Evolutionary conservation across 192 early-diverging fungal genomes (phyloP).

Genomic region (Pilaira anomala): DNA sequence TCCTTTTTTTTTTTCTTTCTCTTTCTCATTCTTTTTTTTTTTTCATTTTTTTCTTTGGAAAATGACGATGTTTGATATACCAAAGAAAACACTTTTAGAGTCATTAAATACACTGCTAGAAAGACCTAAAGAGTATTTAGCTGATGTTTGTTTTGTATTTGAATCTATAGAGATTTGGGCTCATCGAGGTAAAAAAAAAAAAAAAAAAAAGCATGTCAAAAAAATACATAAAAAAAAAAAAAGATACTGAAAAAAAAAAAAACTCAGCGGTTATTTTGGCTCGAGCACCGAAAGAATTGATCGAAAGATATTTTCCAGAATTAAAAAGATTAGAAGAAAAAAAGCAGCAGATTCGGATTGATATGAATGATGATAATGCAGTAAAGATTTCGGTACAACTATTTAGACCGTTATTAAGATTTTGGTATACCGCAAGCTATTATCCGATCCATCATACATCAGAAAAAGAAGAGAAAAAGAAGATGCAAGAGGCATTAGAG

Average conservation of each 20-base stretch:
- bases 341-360: background rate
- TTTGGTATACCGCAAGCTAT: slow-evolving; percentile 31
- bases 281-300: slow-evolving; percentile 5
- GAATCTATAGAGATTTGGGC: slow-evolving; percentile 18
- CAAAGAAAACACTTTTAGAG: slow-evolving; percentile 14
- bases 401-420: slow-evolving; percentile 11
- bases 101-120: slow-evolving; percentile 23
- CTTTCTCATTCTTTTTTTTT: too few species aligned
- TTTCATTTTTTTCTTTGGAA: too few species aligned
- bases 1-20: too few species aligned
- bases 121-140: slow-evolving; percentile 23
- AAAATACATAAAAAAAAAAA: too few species aligned
- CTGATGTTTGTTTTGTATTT: slow-evolving; percentile 29
- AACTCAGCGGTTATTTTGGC: background rate
- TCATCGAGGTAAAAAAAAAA: slow-evolving; percentile 29
- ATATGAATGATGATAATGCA: background rate
- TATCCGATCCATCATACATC: too few species aligned
- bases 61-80: slow-evolving; percentile 28
- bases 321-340: background rate
- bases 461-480: background rate
- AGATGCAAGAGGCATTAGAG: background rate
- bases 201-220: background rate
- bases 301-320: background rate
- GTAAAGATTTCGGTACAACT: background rate
- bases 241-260: background rate